These are phyloP conservation scores for Populus hybrid DNA, from an alignment of 441 rosid genomes.

Conservation along the genomic window DNA sequence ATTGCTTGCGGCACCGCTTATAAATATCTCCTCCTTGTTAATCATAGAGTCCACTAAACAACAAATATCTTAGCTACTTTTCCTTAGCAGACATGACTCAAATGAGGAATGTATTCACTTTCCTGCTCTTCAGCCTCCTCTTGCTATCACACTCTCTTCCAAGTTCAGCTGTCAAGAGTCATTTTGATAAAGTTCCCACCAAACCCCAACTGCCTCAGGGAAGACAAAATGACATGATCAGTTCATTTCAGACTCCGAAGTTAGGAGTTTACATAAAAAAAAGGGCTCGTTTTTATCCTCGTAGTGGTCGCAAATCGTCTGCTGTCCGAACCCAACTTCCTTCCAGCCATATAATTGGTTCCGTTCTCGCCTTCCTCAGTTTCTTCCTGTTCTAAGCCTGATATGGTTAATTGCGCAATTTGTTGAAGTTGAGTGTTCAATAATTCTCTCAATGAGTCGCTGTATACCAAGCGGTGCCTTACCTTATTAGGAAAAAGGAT, in stretches of 20 bases:
- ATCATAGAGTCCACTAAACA: neutral
- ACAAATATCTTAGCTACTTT: neutral
- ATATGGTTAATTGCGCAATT: neutral
- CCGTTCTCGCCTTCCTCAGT: constrained; percentile 18
- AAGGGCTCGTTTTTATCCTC: neutral
- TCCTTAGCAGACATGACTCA: constrained; percentile 5
- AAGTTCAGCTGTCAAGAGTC: constrained; percentile 9
- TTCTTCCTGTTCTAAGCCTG: constrained; percentile 17
- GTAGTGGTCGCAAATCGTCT: constrained; percentile 19
- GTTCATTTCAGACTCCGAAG: neutral
- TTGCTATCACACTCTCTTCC: constrained; percentile 20
- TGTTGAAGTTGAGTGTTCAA: no score
- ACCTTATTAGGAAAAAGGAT: no score
- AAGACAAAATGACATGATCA: neutral
- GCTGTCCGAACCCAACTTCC: constrained; percentile 12
- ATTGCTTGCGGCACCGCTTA: neutral
- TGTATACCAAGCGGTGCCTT: neutral
- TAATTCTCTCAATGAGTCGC: neutral
- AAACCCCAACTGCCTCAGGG: neutral
- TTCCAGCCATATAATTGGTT: constrained; percentile 13
- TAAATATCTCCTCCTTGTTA: neutral
- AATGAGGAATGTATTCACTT: neutral
- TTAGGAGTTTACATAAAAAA: constrained; percentile 17
- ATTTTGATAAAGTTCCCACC: neutral
- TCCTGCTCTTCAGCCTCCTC: constrained; percentile 17